Percentiles rank a stretch among this genome's conserved stretches.
Conservation (phyloP, 306 rosid genomes). For the Lagenaria siceraria region DNA sequence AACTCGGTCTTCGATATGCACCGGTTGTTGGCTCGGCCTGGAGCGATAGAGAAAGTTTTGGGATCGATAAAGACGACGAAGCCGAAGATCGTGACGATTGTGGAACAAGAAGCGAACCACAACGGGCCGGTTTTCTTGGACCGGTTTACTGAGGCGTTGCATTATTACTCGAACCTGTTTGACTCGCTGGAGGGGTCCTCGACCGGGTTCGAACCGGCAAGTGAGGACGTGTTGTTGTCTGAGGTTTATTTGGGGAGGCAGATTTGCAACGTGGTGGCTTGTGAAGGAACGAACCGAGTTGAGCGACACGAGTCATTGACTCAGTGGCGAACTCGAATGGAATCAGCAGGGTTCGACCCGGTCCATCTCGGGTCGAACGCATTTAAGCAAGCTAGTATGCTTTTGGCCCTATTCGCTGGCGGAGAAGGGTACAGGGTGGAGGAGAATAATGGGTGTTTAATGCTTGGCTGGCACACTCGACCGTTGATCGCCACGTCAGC, state of each 20-base stretch:
- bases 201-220: not conserved
- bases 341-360: slow-evolving; percentile 4
- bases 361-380: slow-evolving; percentile 13
- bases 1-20: slow-evolving; percentile 11
- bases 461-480: slow-evolving; percentile 12
- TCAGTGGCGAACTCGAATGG: slow-evolving; percentile 10
- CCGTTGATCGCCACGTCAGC: slow-evolving; percentile 12
- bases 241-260: slow-evolving; percentile 8
- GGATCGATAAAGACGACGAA: not conserved
- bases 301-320: slow-evolving; percentile 8
- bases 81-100: slow-evolving; percentile 11
- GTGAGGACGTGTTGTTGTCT: not conserved
- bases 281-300: slow-evolving; percentile 12
- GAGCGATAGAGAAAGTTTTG: slow-evolving; percentile 9
- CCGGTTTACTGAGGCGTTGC: slow-evolving; percentile 85
- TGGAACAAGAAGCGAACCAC: slow-evolving; percentile 28
- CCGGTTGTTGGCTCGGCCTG: slow-evolving; percentile 4
- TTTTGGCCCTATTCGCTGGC: not conserved
- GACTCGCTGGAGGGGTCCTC: slow-evolving; percentile 74
- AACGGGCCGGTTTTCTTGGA: slow-evolving; percentile 52
- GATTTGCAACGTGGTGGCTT: slow-evolving; percentile 8
- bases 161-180: slow-evolving; percentile 81
- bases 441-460: slow-evolving; percentile 11
- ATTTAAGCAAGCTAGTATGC: slow-evolving; percentile 10
- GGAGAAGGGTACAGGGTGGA: slow-evolving; percentile 12